Conservation (phyloP, 352 stramenopile species). For the Thraustochytrium sp. region DNA sequence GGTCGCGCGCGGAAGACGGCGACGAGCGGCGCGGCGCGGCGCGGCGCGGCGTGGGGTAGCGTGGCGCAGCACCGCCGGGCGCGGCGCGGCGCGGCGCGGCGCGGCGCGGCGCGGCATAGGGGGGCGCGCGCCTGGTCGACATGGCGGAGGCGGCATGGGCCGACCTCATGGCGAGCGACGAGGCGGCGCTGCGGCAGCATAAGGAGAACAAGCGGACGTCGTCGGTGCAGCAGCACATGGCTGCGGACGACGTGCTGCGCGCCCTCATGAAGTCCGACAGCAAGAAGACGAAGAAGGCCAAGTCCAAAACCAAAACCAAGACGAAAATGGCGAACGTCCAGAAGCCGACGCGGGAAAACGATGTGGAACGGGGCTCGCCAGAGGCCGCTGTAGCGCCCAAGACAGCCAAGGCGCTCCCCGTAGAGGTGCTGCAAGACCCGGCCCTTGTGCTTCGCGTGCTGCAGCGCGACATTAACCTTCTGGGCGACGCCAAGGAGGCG, state of each 20-base stretch:
- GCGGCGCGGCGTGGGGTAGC: not conserved
- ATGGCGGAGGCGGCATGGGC: not conserved
- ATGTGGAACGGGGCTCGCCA: not conserved
- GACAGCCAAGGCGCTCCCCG: too few species aligned
- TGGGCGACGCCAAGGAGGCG: not conserved
- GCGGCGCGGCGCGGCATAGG: not conserved
- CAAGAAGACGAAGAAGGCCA: conserved; percentile 13
- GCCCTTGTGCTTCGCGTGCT: not conserved
- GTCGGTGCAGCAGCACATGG: not conserved
- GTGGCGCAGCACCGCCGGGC: not conserved
- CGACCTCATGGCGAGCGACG: not conserved
- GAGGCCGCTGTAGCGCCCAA: too few species aligned
- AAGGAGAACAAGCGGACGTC: not conserved
- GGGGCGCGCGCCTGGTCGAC: not conserved
- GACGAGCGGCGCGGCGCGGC: too few species aligned
- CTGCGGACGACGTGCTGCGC: not conserved
- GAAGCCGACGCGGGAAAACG: too few species aligned
- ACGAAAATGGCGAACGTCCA: too few species aligned
- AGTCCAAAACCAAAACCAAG: not conserved
- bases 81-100: too few species aligned
- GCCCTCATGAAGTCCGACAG: not conserved
- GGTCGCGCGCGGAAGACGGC: not conserved
- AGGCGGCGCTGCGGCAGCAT: not conserved
- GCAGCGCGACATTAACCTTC: conserved; percentile 35
- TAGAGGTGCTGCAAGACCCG: not conserved